Base-by-base conservation (phyloP, 129 eudicot species). In the Artemisia tridentata region DNA sequence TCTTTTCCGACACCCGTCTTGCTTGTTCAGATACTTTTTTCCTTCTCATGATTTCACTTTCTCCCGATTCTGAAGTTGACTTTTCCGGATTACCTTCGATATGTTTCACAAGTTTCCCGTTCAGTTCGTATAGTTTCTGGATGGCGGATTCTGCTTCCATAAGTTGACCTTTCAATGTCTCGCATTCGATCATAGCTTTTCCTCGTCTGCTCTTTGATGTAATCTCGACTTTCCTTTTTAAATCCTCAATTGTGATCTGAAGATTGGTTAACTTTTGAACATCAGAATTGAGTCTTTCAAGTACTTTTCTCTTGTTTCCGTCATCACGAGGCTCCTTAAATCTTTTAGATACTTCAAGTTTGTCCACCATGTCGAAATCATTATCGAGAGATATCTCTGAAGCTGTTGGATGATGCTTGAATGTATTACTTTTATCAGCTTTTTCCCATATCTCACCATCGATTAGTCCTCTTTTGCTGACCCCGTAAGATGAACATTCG, bases 241-340 rank as follows among this genome's bases (percentile, higher is more conserved):
- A 62, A 71, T 95, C 97, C 66, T 90, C 91, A 10, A 95, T 86
- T 0, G 99, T 95, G n/a, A 90, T 95, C 25, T 95, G 93, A 62
- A 90, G 99, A 74, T 90, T 90, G 11, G 93, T 89, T 54, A 95
- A 13, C 66, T 86, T 95, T 72, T 82, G 91, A 45, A 84, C 86
- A 59, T 95, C 99, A 0, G 96, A 95, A 25, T 86, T 84, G 5
- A 95, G 86, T 73, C 97, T 78, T 69, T 90, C 96, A 4, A 95
- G 65, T 15, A 88, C 82, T 69, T 86, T 88, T 62, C 84, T 72
- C 68, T 82, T 84, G 86, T 72, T 85, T 67, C 82, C 92, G 52
- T 82, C 92, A 41, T 59, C 85, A 2, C 71, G 80, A 43, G 83
- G 71, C 61, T 75, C 87, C 10, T 47, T 56, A n/a, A 84, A 83